A percentile compares a stretch with the other conserved stretches of the same genome.
These are phyloP conservation scores for Dipteronia sinensis DNA, from an alignment of 345 rosid genomes.

Conservation along the genomic window DNA sequence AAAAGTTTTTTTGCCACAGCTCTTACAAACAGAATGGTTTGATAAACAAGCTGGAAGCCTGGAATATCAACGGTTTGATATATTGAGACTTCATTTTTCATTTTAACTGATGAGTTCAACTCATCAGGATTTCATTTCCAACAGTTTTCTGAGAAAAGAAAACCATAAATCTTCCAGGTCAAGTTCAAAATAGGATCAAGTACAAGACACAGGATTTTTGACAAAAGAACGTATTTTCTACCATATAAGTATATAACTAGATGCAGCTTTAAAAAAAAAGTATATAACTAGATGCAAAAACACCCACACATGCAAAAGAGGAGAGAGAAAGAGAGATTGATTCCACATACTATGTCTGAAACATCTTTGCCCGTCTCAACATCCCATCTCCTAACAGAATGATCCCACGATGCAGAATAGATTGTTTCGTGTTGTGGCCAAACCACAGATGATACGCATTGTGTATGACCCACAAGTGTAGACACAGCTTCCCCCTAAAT, in stretches of 20 bases:
- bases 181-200: neutral
- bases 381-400: slow-evolving; percentile 90
- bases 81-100: neutral
- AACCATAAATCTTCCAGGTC: neutral
- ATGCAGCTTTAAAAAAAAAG: too few relatives aligned
- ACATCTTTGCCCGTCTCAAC: slow-evolving; percentile 79
- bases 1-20: neutral
- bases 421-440: slow-evolving; percentile 79
- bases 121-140: neutral
- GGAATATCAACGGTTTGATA: too few relatives aligned
- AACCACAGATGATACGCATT: slow-evolving; percentile 76
- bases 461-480: slow-evolving; percentile 89
- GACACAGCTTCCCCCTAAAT: slow-evolving; percentile 76
- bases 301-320: neutral
- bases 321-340: neutral
- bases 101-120: neutral
- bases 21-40: neutral
- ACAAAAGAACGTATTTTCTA: too few relatives aligned
- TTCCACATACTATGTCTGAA: slow-evolving; percentile 56
- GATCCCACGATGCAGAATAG: slow-evolving; percentile 96
- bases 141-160: neutral
- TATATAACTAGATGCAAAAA: neutral
- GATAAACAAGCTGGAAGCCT: neutral
- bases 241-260: too few relatives aligned
- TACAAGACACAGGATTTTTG: too few relatives aligned